These are phyloP conservation scores for Wickerhamomyces alni DNA, from an alignment of 805 yeast genomes.

Conservation along the genomic window DNA sequence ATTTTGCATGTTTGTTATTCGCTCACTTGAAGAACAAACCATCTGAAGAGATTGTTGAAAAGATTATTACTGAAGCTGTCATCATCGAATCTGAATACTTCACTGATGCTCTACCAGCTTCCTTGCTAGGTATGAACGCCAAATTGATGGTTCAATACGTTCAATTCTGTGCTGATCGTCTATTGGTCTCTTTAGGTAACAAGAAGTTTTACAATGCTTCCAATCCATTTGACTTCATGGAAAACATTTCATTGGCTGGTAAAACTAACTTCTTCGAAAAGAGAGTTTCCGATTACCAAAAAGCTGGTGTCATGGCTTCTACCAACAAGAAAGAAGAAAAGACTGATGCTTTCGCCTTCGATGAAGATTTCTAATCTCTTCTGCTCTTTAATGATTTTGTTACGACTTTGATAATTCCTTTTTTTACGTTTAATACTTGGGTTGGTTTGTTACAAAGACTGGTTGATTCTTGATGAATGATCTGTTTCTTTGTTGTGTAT, in stretches of 20 bases:
- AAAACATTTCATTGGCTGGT: slow-evolving; percentile 96
- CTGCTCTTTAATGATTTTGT: slow-evolving; percentile 5
- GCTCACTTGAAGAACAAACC: slow-evolving; percentile 92
- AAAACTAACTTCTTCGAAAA: slow-evolving; percentile 98
- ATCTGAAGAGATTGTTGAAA: slow-evolving; percentile 66
- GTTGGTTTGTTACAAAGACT: not conserved
- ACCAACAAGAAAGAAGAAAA: slow-evolving; percentile 40
- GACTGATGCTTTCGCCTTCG: slow-evolving; percentile 67
- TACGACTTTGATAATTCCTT: slow-evolving; percentile 1
- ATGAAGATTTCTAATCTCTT: slow-evolving; percentile 77
- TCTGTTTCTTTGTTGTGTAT: not conserved
- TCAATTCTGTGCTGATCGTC: slow-evolving; percentile 95
- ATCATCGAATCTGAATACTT: slow-evolving; percentile 89
- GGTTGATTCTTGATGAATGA: not conserved
- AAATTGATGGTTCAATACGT: slow-evolving; percentile 96
- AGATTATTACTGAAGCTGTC: slow-evolving; percentile 92
- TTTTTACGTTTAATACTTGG: not conserved
- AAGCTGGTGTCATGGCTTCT: slow-evolving; percentile 97
- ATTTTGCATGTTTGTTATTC: slow-evolving; percentile 93
- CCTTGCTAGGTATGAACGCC: slow-evolving; percentile 91
- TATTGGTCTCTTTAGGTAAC: slow-evolving; percentile 86
- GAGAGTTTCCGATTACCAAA: slow-evolving; percentile 97
- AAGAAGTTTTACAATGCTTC: slow-evolving; percentile 79
- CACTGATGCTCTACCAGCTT: slow-evolving; percentile 91
- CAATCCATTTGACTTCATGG: slow-evolving; percentile 98